These are phyloP conservation scores for Apiotrichum gamsii DNA, from an alignment of 1,284 basidiomycete genomes.

Conservation along the genomic window DNA sequence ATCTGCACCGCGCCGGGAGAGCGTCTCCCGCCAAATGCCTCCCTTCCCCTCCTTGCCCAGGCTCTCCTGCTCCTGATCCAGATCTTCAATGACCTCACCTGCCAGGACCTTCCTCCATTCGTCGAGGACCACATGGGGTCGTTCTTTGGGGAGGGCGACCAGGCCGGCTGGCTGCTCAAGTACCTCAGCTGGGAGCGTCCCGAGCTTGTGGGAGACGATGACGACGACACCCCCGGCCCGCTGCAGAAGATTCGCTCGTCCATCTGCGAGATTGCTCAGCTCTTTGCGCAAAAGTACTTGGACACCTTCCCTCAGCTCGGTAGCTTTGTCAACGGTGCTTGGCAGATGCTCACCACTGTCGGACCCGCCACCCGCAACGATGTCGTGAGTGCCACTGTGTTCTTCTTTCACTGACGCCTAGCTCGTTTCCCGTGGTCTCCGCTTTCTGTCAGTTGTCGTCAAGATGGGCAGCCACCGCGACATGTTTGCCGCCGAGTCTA, in stretches of 20 bases:
- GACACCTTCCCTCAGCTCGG: conserved; percentile 78
- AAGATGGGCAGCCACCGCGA: conserved; percentile 70
- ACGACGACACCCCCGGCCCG: conserved; percentile 74
- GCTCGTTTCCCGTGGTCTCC: conserved; percentile 88
- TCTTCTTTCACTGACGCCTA: conserved; percentile 34
- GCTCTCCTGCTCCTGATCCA: conserved; percentile 73
- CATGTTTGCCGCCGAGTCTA: conserved; percentile 59
- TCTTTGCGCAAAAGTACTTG: conserved; percentile 86
- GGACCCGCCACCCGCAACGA: conserved; percentile 66
- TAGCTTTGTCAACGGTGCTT: conserved; percentile 81
- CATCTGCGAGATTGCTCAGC: conserved; percentile 87
- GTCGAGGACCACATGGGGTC: conserved; percentile 82
- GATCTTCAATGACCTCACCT: conserved; percentile 88
- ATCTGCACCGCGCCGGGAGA: conserved; percentile 43
- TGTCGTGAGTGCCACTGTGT: conserved; percentile 52
- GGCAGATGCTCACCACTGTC: conserved; percentile 73
- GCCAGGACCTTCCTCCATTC: conserved; percentile 89
- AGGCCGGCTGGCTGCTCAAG: conserved; percentile 63
- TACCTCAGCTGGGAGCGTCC: conserved; percentile 73
- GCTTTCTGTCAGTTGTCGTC: conserved; percentile 88
- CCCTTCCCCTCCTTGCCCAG: conserved; percentile 55
- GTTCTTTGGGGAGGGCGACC: conserved; percentile 62
- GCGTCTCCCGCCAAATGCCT: conserved; percentile 44
- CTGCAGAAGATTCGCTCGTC: conserved; percentile 80
- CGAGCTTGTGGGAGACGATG: conserved; percentile 65